Conservation (phyloP, 257 asterid species). For the Solanum sitiens region DNA sequence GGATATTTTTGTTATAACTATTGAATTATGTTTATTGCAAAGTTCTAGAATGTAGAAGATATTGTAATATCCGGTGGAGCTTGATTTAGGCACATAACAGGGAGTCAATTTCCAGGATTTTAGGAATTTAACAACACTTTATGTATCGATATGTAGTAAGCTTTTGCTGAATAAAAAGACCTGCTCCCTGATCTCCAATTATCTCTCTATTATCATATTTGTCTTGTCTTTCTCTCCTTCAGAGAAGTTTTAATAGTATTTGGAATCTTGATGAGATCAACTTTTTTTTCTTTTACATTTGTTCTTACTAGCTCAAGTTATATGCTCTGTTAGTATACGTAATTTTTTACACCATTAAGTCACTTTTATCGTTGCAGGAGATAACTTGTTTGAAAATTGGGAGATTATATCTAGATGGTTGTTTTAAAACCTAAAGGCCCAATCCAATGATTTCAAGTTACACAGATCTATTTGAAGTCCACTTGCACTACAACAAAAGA, state of each 20-base stretch:
- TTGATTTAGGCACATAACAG: not conserved
- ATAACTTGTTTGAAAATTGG: too few species aligned
- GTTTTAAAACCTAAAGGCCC: not conserved
- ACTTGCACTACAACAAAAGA: not conserved
- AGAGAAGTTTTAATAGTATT: not conserved
- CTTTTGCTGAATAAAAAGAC: not conserved
- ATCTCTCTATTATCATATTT: not conserved
- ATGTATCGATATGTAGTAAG: not conserved
- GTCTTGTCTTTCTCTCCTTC: not conserved
- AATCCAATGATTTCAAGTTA: not conserved
- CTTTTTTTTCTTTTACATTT: too few species aligned
- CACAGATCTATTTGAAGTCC: not conserved
- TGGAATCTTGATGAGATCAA: not conserved
- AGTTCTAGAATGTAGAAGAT: not conserved
- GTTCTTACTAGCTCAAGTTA: not conserved
- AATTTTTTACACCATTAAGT: too few species aligned
- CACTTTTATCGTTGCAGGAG: not conserved
- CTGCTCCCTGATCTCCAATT: not conserved
- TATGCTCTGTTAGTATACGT: not conserved
- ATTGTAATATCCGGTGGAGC: not conserved
- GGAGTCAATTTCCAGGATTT: not conserved
- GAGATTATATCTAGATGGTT: not conserved
- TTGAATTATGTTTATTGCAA: not conserved
- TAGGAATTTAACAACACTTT: not conserved
- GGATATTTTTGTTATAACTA: not conserved